Base-by-base conservation (phyloP, 148 eudicot genomes). In the Cornus florida region DNA sequence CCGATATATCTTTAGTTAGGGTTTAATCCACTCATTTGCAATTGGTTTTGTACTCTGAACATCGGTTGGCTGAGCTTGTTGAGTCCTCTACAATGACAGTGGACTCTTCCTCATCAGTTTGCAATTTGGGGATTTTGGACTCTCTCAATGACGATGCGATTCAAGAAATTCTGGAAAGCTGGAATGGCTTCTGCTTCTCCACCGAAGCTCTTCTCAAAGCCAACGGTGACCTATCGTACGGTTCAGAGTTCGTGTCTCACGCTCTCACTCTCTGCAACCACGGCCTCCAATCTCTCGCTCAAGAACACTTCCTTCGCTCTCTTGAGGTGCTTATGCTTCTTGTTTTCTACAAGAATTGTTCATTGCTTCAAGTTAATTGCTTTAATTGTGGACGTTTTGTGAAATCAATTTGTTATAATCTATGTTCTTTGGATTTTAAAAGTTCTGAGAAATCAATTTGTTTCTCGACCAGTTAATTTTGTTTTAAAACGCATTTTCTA, bases 291-390 rank as follows among this genome's bases (percentile, higher is more conserved):
- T 77, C 92, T 43, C 86, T 93, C 0, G 83, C 86, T 3, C 76
- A 83, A 73, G 91, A 95, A 6, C 97, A 95, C 83, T 93, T 95
- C 81, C 75, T 91, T 81, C 79, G 78, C 20, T 85, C 87, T 31
- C 76, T 93, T 23, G 92, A 95, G 97, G 98, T 93, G 78, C 11
- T 43, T 16, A 24, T 38, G 9, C 2, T 67, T 57, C 56, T 7
- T 32, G 7, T 53, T 65, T 28, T 8, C 16, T 68, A 13, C 12
- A 46, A 28, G 13, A 24, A 41, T 57, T 57, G 66, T 62, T 3
- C 23, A 62, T 62, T n/a, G 23, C 4, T 53, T 53, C 59, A 53
- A 1, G 59, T 53, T 53, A 53, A 53, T 53, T 16, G 19, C 19
- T 16, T 12, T 12, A 53, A 53, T 53, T 12, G 59, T 53, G 59